These are phyloP conservation scores for Phytophthora sojae DNA, from an alignment of 352 stramenopile species.

Conservation along the genomic window DNA sequence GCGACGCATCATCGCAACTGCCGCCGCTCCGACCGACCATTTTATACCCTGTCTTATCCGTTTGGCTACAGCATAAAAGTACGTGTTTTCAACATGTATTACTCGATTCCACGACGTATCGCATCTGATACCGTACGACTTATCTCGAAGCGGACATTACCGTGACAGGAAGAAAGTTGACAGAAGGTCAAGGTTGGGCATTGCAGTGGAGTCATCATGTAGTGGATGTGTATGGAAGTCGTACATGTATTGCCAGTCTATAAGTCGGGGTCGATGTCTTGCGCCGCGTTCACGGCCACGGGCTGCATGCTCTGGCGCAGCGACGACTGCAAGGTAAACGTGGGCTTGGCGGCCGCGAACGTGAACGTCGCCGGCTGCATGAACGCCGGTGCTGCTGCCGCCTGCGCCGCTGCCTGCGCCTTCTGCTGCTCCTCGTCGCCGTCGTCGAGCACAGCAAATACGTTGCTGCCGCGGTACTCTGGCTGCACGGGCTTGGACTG, in stretches of 20 bases:
- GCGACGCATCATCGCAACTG: slow-evolving; percentile 26
- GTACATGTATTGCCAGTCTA: slow-evolving; percentile 25
- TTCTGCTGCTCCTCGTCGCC: slow-evolving; percentile 48
- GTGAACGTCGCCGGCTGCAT: slow-evolving; percentile 78
- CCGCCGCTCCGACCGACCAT: not conserved
- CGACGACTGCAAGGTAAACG: slow-evolving; percentile 35
- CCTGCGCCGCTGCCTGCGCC: slow-evolving; percentile 14
- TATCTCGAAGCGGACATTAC: not conserved
- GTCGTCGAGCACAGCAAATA: slow-evolving; percentile 70
- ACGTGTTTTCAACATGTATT: not conserved
- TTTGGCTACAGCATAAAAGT: not conserved
- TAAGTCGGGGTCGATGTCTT: slow-evolving; percentile 72
- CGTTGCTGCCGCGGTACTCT: slow-evolving; percentile 55
- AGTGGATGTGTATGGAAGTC: not conserved
- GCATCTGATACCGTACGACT: not conserved
- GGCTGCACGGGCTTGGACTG: slow-evolving; percentile 41
- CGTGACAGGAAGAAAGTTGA: not conserved
- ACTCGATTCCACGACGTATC: not conserved
- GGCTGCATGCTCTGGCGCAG: slow-evolving; percentile 29
- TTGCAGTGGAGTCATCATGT: not conserved
- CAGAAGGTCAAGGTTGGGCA: not conserved
- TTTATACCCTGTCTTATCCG: not conserved
- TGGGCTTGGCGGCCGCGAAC: slow-evolving; percentile 41
- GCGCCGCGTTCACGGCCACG: slow-evolving; percentile 4
- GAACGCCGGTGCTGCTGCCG: slow-evolving; percentile 34